Evolutionary conservation across 257 asterid species (phyloP), one percentile per base, ranked within the genome.

Genomic region (Asclepias syriaca): DNA sequence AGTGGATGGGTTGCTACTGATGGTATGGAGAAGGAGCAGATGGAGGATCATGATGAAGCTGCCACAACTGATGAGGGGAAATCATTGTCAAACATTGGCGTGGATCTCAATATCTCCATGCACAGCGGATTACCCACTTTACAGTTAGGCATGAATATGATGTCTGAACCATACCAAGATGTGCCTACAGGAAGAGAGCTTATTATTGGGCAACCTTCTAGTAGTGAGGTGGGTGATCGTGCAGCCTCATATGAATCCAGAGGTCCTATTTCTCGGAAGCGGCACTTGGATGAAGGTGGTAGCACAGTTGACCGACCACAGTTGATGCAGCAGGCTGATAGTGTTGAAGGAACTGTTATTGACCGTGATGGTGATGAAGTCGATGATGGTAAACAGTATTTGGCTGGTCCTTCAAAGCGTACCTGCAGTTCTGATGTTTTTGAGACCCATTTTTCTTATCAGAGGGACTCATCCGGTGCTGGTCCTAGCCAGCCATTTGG

Each of bases 351-450:
- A 78, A 95, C 97, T 72, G 97, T 95, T 70, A 92, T 95, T 40
- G 99, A 95, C 74, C 98, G 96, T 34, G 99, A 95, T 63, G 96
- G 93, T 37, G 99, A 95, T 80, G 99, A 95, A 83, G 98, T 95
- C 13, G 85, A 90, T 77, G 99, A 87, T 79, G 96, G 96, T 73
- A 84, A 86, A 16, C 96, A 89, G 81, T 87, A 84, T 81, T 82
- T 87, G 53, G 87, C 88, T 77, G 96, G 97, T 70, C 97, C 97
- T 84, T 88, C 93, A 66, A 95, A 95, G 82, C 96, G 99, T 63
- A 77, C 87, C 66, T 87, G 95, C 74, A 96, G 87, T 54, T 85
- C 82, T 65, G 83, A 84, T 67, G 78, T 72, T 75, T 69, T 78
- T 57, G 90, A 81, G 72, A 77, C 79, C 51, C 83, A 59, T 43